phyloP scores from a whole-genome alignment of 1,284 basidiomycete genomes.

The Leccinum pachyderme region DNA sequence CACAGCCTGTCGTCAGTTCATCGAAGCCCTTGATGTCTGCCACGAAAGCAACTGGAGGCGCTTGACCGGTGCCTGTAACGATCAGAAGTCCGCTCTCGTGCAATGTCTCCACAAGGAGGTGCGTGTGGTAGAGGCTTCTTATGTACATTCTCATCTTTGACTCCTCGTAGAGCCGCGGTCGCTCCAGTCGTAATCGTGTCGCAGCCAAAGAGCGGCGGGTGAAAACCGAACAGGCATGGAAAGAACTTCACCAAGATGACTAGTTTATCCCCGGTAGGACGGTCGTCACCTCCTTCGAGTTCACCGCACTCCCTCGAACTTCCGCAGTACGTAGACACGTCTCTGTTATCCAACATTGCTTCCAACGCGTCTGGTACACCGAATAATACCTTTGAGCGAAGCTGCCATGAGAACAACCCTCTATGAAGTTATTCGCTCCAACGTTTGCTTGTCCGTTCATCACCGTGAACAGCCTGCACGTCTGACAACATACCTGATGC shows the following conservation, averaged over 20 bases:
- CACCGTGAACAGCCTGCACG: not conserved
- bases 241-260: slow-evolving; percentile 56
- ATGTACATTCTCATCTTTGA: not conserved
- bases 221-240: slow-evolving; percentile 58
- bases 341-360: not conserved
- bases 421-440: not conserved
- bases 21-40: slow-evolving; percentile 68
- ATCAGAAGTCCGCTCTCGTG: slow-evolving; percentile 67
- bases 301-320: not conserved
- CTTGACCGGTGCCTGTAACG: slow-evolving; percentile 72
- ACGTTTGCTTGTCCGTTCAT: not conserved
- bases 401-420: not conserved
- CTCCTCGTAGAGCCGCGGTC: slow-evolving; percentile 55
- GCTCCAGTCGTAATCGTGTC: slow-evolving; percentile 70
- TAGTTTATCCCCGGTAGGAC: slow-evolving; percentile 9
- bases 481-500: slow-evolving; percentile 16
- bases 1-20: slow-evolving; percentile 69
- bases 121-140: slow-evolving; percentile 15
- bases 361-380: not conserved
- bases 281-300: not conserved
- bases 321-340: not conserved
- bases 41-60: slow-evolving; percentile 60
- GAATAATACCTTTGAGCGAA: not conserved
- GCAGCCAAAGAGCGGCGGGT: slow-evolving; percentile 57
- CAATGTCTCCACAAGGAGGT: slow-evolving; percentile 79